These are phyloP conservation scores for Pseudocercospora fijiensis DNA, from an alignment of 2,329 filamentous ascomycete species.

Conservation along the genomic window DNA sequence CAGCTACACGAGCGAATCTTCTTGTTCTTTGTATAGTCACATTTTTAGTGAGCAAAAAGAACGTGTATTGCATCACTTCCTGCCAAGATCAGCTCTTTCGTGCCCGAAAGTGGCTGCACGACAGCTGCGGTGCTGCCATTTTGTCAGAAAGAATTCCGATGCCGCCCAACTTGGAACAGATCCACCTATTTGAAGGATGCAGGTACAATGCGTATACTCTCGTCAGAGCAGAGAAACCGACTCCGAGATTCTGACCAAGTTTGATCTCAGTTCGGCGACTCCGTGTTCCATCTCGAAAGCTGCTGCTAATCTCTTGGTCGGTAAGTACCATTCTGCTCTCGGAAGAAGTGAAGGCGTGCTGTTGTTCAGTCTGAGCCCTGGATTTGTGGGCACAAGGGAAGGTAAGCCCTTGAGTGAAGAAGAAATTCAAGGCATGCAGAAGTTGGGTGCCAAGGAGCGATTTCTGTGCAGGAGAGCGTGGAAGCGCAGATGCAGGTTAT, in stretches of 20 bases:
- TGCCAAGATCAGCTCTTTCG: neutral
- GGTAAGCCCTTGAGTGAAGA: slow-evolving; percentile 24
- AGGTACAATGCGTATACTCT: neutral
- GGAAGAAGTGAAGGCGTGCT: slow-evolving; percentile 32
- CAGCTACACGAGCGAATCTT: neutral
- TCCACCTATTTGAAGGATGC: neutral
- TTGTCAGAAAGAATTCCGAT: neutral
- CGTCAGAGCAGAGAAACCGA: slow-evolving; percentile 19
- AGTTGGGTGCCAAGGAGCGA: slow-evolving; percentile 37
- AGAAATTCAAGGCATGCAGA: slow-evolving; percentile 29
- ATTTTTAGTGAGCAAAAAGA: neutral
- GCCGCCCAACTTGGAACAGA: neutral
- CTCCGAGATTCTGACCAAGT: slow-evolving; percentile 28
- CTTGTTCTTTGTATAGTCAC: neutral
- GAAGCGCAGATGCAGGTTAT: slow-evolving; percentile 34
- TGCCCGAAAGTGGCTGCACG: neutral
- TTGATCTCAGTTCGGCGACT: slow-evolving; percentile 22
- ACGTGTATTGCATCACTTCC: neutral
- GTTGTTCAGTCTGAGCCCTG: slow-evolving; percentile 33
- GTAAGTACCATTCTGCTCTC: slow-evolving; percentile 32
- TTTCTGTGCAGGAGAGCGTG: slow-evolving; percentile 33
- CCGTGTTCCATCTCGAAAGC: slow-evolving; percentile 34
- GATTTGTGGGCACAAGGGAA: slow-evolving; percentile 32
- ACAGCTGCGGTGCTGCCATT: neutral
- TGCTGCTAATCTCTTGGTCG: slow-evolving; percentile 30